phyloP scores from a whole-genome alignment of 2,329 filamentous ascomycete genomes.

The Xylaria polymorpha region DNA sequence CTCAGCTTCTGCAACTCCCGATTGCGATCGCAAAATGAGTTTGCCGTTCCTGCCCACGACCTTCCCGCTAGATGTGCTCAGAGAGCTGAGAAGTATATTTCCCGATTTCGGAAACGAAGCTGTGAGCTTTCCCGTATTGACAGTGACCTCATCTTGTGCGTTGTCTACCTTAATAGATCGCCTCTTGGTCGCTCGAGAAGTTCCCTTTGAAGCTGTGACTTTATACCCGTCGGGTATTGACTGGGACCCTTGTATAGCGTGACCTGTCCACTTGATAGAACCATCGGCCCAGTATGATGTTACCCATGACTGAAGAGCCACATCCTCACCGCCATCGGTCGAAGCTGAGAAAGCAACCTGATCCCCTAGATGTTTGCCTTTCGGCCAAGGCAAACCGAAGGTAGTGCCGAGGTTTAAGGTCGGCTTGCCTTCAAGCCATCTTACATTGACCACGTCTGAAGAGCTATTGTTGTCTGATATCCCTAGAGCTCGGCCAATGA shows the following conservation, averaged over 20 bases:
- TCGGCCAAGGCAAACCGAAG: constrained; percentile 59
- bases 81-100: constrained; percentile 53
- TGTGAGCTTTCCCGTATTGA: constrained; percentile 59
- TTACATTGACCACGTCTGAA: constrained; percentile 45
- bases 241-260: constrained; percentile 62
- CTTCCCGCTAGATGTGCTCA: constrained; percentile 56
- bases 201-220: constrained; percentile 48
- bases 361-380: constrained; percentile 53
- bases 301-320: constrained; percentile 64
- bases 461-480: constrained; percentile 23
- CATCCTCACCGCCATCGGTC: constrained; percentile 41
- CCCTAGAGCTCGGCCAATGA: neutral
- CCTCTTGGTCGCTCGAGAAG: neutral
- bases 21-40: constrained; percentile 65
- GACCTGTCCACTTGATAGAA: constrained; percentile 71
- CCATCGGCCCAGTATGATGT: constrained; percentile 70
- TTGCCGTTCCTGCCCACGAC: constrained; percentile 60
- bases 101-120: constrained; percentile 58
- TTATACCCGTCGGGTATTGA: constrained; percentile 57
- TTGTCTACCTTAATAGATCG: constrained; percentile 39
- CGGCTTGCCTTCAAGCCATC: constrained; percentile 57
- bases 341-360: constrained; percentile 53
- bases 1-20: constrained; percentile 56
- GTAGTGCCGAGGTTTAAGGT: constrained; percentile 53
- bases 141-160: constrained; percentile 48